Percentiles rank a stretch among this genome's conserved stretches.
Evolutionary conservation across 2,329 filamentous ascomycete genomes (phyloP).

Genomic region (Cadophora sp.): DNA sequence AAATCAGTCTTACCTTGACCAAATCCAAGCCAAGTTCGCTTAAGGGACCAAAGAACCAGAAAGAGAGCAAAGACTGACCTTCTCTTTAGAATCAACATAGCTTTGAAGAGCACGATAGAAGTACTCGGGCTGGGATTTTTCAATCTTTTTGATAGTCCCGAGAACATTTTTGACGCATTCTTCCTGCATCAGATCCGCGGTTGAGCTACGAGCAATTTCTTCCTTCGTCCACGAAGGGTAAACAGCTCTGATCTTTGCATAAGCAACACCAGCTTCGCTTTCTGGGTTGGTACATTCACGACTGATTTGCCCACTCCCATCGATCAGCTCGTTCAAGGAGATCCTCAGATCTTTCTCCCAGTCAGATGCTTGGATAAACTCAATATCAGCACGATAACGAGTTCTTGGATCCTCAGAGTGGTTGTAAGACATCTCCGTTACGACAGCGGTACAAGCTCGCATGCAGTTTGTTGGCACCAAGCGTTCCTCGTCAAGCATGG

Average conservation of each 20-base stretch:
- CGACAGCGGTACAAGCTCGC: constrained; percentile 55
- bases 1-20: constrained; percentile 13
- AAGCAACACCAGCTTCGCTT: constrained; percentile 44
- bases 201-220: constrained; percentile 42
- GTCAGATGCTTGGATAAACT: constrained; percentile 50
- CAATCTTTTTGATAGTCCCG: constrained; percentile 29
- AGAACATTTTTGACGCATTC: constrained; percentile 20
- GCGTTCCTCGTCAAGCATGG: constrained; percentile 52
- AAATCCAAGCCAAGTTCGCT: background rate
- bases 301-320: constrained; percentile 44
- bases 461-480: constrained; percentile 55
- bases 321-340: constrained; percentile 48
- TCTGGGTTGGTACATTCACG: constrained; percentile 43
- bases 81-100: constrained; percentile 39
- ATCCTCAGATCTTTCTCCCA: constrained; percentile 51
- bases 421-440: constrained; percentile 54
- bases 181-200: constrained; percentile 16
- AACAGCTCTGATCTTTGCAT: constrained; percentile 52
- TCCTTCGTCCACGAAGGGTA: constrained; percentile 47
- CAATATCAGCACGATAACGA: constrained; percentile 51
- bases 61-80: constrained; percentile 12
- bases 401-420: constrained; percentile 40
- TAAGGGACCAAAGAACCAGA: background rate
- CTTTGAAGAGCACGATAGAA: constrained; percentile 36
- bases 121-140: constrained; percentile 23